A percentile compares a stretch with the other conserved stretches of the same genome.
phyloP scores from a whole-genome alignment of 208 protist genomes.

The Trichomonas gallinae region DNA sequence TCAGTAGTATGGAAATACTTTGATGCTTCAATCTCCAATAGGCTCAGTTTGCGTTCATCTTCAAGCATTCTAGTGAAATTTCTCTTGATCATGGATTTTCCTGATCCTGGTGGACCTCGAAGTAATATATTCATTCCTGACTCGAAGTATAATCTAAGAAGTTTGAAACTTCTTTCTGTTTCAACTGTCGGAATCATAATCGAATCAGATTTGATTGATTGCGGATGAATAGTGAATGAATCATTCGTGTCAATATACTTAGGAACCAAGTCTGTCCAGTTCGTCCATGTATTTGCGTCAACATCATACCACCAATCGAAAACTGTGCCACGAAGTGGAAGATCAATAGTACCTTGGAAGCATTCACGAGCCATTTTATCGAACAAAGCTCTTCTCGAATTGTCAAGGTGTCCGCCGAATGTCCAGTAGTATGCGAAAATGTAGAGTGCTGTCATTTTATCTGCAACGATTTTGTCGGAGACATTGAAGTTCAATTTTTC shows the following conservation, averaged over 20 bases:
- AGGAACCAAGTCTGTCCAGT: neutral
- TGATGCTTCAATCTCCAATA: conserved; percentile 65
- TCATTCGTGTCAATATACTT: conserved; percentile 51
- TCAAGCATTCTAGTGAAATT: conserved; percentile 16
- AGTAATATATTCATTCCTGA: conserved; percentile 70
- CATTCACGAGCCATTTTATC: conserved; percentile 34
- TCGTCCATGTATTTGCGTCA: neutral
- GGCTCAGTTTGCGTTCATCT: neutral
- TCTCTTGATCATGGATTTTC: conserved; percentile 65
- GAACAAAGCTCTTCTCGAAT: conserved; percentile 65
- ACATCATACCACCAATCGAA: conserved; percentile 17
- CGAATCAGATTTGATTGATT: conserved; percentile 45
- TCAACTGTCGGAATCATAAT: conserved; percentile 83
- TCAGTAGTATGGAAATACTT: neutral
- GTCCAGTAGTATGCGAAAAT: conserved; percentile 82
- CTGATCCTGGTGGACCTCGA: conserved; percentile 83
- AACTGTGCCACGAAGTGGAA: conserved; percentile 19
- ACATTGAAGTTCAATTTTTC: neutral
- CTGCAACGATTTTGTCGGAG: neutral
- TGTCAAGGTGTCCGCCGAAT: conserved; percentile 73
- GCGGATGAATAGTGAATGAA: conserved; percentile 28
- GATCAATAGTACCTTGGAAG: neutral
- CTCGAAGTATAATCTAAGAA: conserved; percentile 70
- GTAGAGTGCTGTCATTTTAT: neutral
- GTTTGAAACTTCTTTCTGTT: conserved; percentile 75